phyloP scores from a whole-genome alignment of 441 rosid species.

The Populus hybrid region DNA sequence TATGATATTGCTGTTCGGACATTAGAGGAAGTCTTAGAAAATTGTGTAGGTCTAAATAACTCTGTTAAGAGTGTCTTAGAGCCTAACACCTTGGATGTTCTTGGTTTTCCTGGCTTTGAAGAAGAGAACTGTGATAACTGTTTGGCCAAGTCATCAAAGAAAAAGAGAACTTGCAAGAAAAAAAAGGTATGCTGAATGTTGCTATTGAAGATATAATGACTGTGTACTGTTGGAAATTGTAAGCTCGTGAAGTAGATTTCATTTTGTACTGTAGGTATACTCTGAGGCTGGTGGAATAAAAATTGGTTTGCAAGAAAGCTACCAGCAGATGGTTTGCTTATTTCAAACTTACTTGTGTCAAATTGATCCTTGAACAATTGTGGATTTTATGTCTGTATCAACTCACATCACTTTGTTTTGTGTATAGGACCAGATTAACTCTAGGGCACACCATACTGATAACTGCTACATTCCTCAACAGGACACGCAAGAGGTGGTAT shows the following conservation, averaged over 20 bases:
- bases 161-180: conserved; percentile 43
- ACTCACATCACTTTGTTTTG: not conserved
- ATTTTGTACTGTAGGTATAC: conserved; percentile 30
- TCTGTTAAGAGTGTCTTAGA: conserved; percentile 30
- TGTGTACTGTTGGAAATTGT: not conserved
- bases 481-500: conserved; percentile 37
- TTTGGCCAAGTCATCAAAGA: conserved; percentile 34
- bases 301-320: conserved; percentile 34
- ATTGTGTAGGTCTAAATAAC: conserved; percentile 31
- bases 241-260: conserved; percentile 10
- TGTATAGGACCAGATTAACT: conserved; percentile 40
- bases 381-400: not conserved
- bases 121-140: conserved; percentile 20
- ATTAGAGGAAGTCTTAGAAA: conserved; percentile 41
- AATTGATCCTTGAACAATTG: not conserved
- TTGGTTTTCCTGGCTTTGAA: conserved; percentile 27
- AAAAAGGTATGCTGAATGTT: conserved; percentile 42
- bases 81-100: conserved; percentile 25
- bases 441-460: conserved; percentile 34
- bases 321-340: conserved; percentile 36
- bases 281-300: conserved; percentile 28
- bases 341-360: conserved; percentile 2
- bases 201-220: conserved; percentile 9
- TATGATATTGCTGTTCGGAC: conserved; percentile 44
- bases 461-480: conserved; percentile 43